Base-by-base conservation (phyloP, 2,329 filamentous ascomycete genomes). In the Zarea fungicola region DNA sequence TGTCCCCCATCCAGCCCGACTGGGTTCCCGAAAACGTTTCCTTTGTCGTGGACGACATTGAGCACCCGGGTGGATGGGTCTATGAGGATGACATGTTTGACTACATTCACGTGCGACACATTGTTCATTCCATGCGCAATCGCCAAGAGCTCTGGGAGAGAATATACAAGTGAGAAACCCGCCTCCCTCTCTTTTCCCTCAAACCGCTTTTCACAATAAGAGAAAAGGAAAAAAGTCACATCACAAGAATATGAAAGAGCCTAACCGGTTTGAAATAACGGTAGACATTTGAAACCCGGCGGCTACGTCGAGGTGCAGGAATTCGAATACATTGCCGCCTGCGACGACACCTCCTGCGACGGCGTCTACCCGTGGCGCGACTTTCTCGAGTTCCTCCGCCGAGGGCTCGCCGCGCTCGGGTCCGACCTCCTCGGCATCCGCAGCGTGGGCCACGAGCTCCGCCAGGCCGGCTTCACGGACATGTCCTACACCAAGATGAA, bases 41-140 rank as follows among this genome's bases (percentile, higher is more conserved):
- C 21, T 77, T 77, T 53, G 67, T 73, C 21, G 70, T 77, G 32
- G 74, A 76, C 57, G 75, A 78, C 54, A 72, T 77, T 44, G 75
- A 78, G 51, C 69, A 72, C 37, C 67, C 68, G 42, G 72, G 71
- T 16, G 74, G 75, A 14, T 78, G 74, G 75, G 66, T 69, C 3
- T 70, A 75, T 48, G 61, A 66, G 6, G 67, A 71, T 5, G 62
- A 71, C 52, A 62, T 65, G 14, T 75, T 75, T 47, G 75, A 77
- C 54, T 74, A 65, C 50, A 72, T 77, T 44, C 74, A 77, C 54
- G 62, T 76, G 25, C 72, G 75, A 6, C 69, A 76, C 53, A 66
- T 68, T 1, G 55, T 75, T 4, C 70, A 72, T 52, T 72, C 72
- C 0, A 66, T 78, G 42, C 63, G 67, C 19, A 63, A 77, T 48